Evolutionary conservation across 495 filamentous ascomycete genomes (phyloP), one percentile per base, ranked within the genome.

Genomic region (Talaromyces adpressus): DNA sequence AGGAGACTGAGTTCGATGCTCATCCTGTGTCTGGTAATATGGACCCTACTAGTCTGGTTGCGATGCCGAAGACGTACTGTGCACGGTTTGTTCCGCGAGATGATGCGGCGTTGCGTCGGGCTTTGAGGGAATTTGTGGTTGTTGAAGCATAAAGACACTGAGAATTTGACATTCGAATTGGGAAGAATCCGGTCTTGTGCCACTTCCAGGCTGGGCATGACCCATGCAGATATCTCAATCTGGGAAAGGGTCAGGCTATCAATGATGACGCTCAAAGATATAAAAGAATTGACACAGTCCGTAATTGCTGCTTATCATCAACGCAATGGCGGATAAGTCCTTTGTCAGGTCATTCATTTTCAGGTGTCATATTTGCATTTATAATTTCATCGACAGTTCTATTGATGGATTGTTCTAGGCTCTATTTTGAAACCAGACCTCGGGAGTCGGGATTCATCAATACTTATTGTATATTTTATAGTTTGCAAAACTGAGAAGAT

Each of bases 21-120:
- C 78, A 87, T 66, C 85, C 85, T 29, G 75, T 84, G 3, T 69
- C 67, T 34, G 85, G 85, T 6, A 84, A 79, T 66, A 76, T 77
- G 16, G 84, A 86, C 62, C 81, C 84, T 0, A 82, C 79, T 18
- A 85, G 84, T 65, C 63, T 87, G 62, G 84, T 87, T 12, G 80
- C 82, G 49, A 81, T 84, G 60, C 82, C 83, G 5, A 79, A 79
- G 52, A 69, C 73, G 57, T 88, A 87, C 52, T 79, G 81, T 66
- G 82, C 83, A 18, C 72, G 74, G 5, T 88, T 83, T 67, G 73
- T 83, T 53, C 84, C 85, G 29, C 79, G 78, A 12, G 36, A 41
- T 41, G 36, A 41, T 41, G 36, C 36, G 36, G 36, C 36, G 36
- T 41, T 41, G 36, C 36, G 36, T 41, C 36, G 36, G 14, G 36